These are phyloP conservation scores for Halophytophthora batemanensis DNA, from an alignment of 352 stramenopile species.

Conservation along the genomic window DNA sequence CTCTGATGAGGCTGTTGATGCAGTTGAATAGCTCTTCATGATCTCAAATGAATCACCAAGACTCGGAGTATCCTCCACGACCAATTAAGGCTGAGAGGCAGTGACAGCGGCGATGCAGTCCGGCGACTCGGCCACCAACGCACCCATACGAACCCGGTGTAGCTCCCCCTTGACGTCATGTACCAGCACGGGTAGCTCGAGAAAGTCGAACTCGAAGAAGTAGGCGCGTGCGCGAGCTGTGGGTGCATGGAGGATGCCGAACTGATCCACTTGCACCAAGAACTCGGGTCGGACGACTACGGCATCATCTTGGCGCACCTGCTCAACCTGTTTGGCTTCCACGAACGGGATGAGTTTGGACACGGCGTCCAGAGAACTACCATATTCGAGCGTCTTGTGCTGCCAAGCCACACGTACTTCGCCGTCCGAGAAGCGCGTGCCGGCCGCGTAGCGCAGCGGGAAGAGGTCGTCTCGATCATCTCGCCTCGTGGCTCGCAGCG, in stretches of 20 bases:
- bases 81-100: conserved; percentile 8
- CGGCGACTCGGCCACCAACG: conserved; percentile 46
- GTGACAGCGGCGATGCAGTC: conserved; percentile 49
- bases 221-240: conserved; percentile 82
- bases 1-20: no score
- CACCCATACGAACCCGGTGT: conserved; percentile 30
- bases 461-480: conserved; percentile 65
- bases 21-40: no score
- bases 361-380: conserved; percentile 53
- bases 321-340: conserved; percentile 26
- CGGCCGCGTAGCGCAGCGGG: conserved; percentile 77
- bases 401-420: conserved; percentile 43
- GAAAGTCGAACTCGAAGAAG: conserved; percentile 76
- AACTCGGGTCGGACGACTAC: conserved; percentile 28
- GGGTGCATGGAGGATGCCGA: conserved; percentile 82
- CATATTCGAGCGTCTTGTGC: conserved; percentile 68
- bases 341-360: conserved; percentile 64
- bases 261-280: conserved; percentile 86
- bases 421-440: conserved; percentile 71
- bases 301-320: conserved; percentile 3
- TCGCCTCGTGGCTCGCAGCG: conserved; percentile 26
- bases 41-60: no score
- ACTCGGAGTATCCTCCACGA: no score
- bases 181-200: conserved; percentile 35
- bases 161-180: conserved; percentile 33